These are phyloP conservation scores for Paramecium caudatum DNA, from an alignment of 73 alveolate genomes.

Conservation along the genomic window DNA sequence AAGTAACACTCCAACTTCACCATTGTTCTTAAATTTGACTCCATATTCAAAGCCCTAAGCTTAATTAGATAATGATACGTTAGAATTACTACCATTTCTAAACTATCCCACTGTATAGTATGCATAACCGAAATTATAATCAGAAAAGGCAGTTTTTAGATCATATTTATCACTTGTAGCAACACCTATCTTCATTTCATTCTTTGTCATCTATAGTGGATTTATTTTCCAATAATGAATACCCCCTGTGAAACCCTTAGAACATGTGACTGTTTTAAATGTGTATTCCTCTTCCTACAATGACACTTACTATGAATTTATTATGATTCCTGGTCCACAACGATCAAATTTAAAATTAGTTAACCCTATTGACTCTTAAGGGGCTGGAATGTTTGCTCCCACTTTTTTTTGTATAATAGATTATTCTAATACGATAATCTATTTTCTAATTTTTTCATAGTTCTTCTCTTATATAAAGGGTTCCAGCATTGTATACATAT, in stretches of 20 bases:
- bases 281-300: conserved; percentile 88
- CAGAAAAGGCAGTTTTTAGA: conserved; percentile 81
- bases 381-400: not conserved
- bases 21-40: conserved; percentile 77
- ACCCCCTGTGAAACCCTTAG: conserved; percentile 84
- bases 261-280: conserved; percentile 87
- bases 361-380: not conserved
- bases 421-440: not conserved
- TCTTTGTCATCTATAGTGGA: conserved; percentile 77
- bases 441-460: conserved; percentile 1
- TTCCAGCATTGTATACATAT: not conserved
- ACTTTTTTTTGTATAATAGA: not conserved
- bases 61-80: not conserved
- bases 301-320: conserved; percentile 77
- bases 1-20: conserved; percentile 81
- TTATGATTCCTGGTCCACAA: not conserved
- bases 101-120: conserved; percentile 83
- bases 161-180: conserved; percentile 63
- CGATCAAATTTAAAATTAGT: not conserved
- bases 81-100: conserved; percentile 81
- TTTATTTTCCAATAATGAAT: conserved; percentile 84
- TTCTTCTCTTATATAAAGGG: not conserved
- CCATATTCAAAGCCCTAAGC: conserved; percentile 80
- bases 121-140: conserved; percentile 83
- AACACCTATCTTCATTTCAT: conserved; percentile 86